phyloP scores from a whole-genome alignment of 1,284 basidiomycete species.

The Tremellales sp. region DNA sequence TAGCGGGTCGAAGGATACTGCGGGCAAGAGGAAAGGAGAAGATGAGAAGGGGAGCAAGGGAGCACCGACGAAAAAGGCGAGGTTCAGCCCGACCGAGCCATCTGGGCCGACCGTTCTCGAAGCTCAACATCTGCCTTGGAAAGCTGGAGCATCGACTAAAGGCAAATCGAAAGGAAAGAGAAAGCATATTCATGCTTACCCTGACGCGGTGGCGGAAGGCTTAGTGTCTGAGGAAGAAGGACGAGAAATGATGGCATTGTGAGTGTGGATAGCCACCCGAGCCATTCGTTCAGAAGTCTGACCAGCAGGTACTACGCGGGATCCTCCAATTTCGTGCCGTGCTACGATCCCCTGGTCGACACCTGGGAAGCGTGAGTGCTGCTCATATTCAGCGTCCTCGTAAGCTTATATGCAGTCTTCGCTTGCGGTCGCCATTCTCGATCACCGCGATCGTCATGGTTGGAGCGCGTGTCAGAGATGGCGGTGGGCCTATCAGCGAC shows the following conservation, averaged over 20 bases:
- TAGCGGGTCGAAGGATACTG: conserved; percentile 1
- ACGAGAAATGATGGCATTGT: conserved; percentile 77
- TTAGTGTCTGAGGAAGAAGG: conserved; percentile 75
- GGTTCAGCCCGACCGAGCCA: conserved; percentile 16
- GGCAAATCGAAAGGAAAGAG: conserved; percentile 26
- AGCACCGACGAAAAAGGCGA: conserved; percentile 18
- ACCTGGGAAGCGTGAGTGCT: conserved; percentile 60
- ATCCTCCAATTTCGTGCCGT: conserved; percentile 81
- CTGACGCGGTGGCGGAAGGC: conserved; percentile 50
- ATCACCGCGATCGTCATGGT: conserved; percentile 80
- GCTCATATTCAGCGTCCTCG: background rate
- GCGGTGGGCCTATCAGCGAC: conserved; percentile 56
- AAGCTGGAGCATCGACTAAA: conserved; percentile 15
- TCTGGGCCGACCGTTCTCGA: conserved; percentile 30
- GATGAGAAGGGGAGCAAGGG: conserved; percentile 9
- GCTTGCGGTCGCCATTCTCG: conserved; percentile 45
- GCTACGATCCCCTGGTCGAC: conserved; percentile 72
- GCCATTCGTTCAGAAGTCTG: conserved; percentile 4
- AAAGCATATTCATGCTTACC: conserved; percentile 44
- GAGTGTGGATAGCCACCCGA: conserved; percentile 32
- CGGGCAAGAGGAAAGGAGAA: conserved; percentile 14
- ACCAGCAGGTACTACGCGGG: conserved; percentile 61
- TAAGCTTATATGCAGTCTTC: conserved; percentile 20
- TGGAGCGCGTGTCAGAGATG: conserved; percentile 78
- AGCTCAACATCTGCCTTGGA: conserved; percentile 32